Percentiles rank a stretch among this genome's conserved stretches.
Evolutionary conservation across 2,329 filamentous ascomycete genomes (phyloP).

Genomic region (Xylariaceae sp.): DNA sequence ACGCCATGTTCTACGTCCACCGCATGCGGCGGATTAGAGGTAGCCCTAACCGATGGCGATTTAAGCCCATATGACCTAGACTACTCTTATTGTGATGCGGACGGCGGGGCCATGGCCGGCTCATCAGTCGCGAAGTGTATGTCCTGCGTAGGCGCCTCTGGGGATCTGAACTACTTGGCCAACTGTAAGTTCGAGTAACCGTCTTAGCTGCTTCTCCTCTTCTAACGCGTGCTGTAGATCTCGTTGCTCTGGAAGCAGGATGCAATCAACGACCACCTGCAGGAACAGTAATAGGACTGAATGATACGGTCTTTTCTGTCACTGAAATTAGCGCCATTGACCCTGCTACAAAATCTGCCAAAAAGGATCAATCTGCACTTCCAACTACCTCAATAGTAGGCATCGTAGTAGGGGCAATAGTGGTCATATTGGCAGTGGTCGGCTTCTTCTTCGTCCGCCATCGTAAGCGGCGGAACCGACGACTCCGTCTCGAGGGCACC

Average conservation of each 20-base stretch:
- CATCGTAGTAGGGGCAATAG: conserved; percentile 49
- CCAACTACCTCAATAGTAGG: conserved; percentile 51
- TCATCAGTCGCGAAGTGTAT: conserved; percentile 48
- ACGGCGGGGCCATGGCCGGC: conserved; percentile 45
- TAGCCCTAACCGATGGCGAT: conserved; percentile 49
- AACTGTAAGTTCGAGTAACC: conserved; percentile 52
- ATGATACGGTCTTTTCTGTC: conserved; percentile 52
- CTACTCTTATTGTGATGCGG: conserved; percentile 56
- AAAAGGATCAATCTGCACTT: conserved; percentile 34
- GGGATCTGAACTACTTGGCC: conserved; percentile 50
- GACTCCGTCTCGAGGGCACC: conserved; percentile 37
- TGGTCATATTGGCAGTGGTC: conserved; percentile 45
- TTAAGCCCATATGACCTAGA: conserved; percentile 42
- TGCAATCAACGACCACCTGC: conserved; percentile 54
- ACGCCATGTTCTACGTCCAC: conserved; percentile 57
- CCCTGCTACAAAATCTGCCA: conserved; percentile 32
- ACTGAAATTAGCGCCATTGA: conserved; percentile 44
- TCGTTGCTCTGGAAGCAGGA: conserved; percentile 58
- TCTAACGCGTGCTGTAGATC: conserved; percentile 43
- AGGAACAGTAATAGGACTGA: conserved; percentile 47
- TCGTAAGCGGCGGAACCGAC: conserved; percentile 51
- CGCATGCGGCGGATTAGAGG: conserved; percentile 54
- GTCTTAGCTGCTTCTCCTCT: neutral
- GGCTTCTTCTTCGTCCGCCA: conserved; percentile 52
- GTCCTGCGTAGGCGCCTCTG: conserved; percentile 52